Evolutionary conservation across 768 basidiomycete genomes (phyloP), one percentile per base, ranked within the genome.

Genomic region (Boletus sensibilis): DNA sequence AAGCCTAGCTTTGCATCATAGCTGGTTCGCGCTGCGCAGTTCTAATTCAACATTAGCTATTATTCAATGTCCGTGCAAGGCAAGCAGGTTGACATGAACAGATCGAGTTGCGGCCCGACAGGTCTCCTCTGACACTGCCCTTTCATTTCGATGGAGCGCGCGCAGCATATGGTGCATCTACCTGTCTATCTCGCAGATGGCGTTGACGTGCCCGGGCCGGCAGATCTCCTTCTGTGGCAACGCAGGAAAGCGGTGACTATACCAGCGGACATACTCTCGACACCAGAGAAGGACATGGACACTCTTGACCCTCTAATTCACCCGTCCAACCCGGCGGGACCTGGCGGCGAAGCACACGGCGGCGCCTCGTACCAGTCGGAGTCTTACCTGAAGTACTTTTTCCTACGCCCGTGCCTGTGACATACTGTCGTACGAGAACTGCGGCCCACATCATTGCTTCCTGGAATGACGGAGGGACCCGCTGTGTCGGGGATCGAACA

Each of bases 361-460:
- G 37, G 31, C 48, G 16, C 33, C 55, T 55, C 12, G 13, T 50
- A 52, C 45, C 23, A 59, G 51, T 31, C 56, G n/a, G 10, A 33
- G 23, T n/a, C 29, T 66, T 55, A 42, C 51, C 56, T 43, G 38
- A 31, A 48, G 40, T 35, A 43, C 16, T 16, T 23, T 38, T 56
- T 56, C 34, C 12, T 33, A 13, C 39, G 14, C 18, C 35, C 2
- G 41, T 52, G 38, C 51, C 48, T 58, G 34, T 64, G 54, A 61
- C 56, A 51, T 31, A 35, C 27, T 38, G 18, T 38, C 33, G 46
- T 59, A 57, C 58, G 57, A 64, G 47, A 60, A 53, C 25, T 37
- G 8, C 31, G 55, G 38, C 20, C 42, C 35, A 37, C 42, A 29
- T 50, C 50, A 34, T 56, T 44, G 34, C 53, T 58, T 61, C 66